phyloP scores from a whole-genome alignment of 345 rosid species.

The Limnanthes douglasii region DNA sequence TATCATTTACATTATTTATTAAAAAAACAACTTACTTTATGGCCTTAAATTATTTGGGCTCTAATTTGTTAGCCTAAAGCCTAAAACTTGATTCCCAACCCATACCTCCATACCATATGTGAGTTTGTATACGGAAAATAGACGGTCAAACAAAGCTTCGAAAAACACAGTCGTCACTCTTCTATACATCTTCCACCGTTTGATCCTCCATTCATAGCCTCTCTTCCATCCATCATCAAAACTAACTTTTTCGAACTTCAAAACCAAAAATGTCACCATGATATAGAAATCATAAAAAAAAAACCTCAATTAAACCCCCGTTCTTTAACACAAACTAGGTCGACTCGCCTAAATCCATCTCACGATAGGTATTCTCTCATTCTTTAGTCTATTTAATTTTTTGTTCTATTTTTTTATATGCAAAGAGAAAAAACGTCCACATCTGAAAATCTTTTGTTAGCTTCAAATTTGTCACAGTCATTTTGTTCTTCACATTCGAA shows the following conservation, averaged over 20 bases:
- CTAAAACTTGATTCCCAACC: too few relatives aligned
- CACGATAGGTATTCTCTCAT: constrained; percentile 34
- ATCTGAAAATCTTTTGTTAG: constrained; percentile 54
- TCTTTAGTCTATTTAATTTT: constrained; percentile 21
- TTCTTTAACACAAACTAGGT: constrained; percentile 17
- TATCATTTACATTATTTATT: too few relatives aligned
- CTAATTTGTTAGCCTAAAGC: too few relatives aligned
- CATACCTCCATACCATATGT: too few relatives aligned
- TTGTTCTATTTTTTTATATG: constrained; percentile 29
- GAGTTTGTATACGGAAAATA: too few relatives aligned
- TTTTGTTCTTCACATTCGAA: constrained; percentile 55
- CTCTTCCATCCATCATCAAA: constrained; percentile 36
- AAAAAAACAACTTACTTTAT: too few relatives aligned
- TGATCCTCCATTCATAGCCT: constrained; percentile 79
- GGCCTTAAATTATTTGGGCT: too few relatives aligned
- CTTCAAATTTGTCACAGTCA: constrained; percentile 40
- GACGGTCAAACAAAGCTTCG: constrained; percentile 57
- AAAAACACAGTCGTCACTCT: constrained; percentile 56
- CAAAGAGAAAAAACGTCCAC: constrained; percentile 35
- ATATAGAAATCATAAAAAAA: constrained; percentile 3
- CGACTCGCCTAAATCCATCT: constrained; percentile 29
- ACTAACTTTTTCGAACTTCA: constrained; percentile 18
- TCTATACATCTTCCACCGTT: constrained; percentile 55
- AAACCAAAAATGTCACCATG: constrained; percentile 1
- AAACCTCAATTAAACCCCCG: constrained; percentile 14